Conservation (phyloP, 2,329 filamentous ascomycete species). For the Penicillium glabrum region DNA sequence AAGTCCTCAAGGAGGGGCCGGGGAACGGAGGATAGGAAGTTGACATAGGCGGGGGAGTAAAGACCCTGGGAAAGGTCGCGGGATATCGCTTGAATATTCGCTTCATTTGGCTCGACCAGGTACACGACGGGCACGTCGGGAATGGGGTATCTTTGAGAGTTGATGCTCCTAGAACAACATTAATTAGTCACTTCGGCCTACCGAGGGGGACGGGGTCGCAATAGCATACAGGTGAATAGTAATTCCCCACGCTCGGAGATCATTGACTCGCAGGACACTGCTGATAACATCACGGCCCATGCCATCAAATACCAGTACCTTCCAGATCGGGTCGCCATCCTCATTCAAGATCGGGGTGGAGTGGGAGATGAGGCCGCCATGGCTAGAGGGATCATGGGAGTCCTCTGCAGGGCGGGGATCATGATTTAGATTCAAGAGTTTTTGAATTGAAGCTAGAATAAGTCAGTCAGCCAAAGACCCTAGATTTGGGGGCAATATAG, state of each 20-base stretch:
- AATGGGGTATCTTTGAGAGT: conserved; percentile 79
- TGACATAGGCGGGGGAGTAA: conserved; percentile 92
- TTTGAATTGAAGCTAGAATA: conserved; percentile 80
- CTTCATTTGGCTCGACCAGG: conserved; percentile 81
- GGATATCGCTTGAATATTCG: conserved; percentile 81
- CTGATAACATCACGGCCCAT: conserved; percentile 92
- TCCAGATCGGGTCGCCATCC: conserved; percentile 94
- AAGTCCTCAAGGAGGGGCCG: conserved; percentile 92
- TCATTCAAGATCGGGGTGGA: conserved; percentile 79
- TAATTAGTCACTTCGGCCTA: conserved; percentile 10
- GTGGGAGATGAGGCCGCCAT: conserved; percentile 62
- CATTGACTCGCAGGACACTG: conserved; percentile 90
- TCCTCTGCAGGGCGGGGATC: conserved; percentile 54
- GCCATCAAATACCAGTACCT: conserved; percentile 93
- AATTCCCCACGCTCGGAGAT: conserved; percentile 89
- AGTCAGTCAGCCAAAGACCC: conserved; percentile 6
- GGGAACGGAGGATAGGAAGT: conserved; percentile 92
- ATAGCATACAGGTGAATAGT: conserved; percentile 81
- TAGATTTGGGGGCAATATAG: not conserved
- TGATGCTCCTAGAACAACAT: conserved; percentile 66
- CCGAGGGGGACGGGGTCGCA: conserved; percentile 14
- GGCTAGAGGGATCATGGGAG: conserved; percentile 61
- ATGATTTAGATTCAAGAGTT: conserved; percentile 93
- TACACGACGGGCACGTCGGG: conserved; percentile 96
- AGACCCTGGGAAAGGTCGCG: conserved; percentile 81